Percentiles rank a stretch among this genome's conserved stretches.
Evolutionary conservation across 169 alveolate species (phyloP).

Genomic region (Eimeria maxima): DNA sequence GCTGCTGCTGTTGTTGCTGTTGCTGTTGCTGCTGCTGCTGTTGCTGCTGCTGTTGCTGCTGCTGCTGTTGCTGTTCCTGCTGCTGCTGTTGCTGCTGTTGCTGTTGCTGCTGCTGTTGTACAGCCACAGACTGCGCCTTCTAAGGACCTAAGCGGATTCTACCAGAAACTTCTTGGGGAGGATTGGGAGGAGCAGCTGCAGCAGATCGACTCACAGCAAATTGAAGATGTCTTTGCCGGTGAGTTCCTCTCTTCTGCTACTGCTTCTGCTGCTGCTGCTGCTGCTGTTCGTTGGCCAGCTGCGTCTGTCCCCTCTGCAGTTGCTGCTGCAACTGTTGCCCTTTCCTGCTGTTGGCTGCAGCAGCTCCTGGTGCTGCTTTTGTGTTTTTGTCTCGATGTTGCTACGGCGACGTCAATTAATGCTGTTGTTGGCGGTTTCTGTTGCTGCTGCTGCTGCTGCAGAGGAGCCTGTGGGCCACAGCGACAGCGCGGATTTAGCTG

Average conservation of each 20-base stretch:
- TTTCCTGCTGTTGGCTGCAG: neutral
- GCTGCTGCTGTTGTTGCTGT: no score
- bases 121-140: constrained; percentile 6
- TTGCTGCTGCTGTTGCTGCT: constrained; percentile 4
- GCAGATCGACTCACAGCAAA: constrained; percentile 35
- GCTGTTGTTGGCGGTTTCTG: neutral
- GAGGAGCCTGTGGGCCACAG: neutral
- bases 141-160: constrained; percentile 64
- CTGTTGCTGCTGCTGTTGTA: constrained; percentile 1
- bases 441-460: neutral
- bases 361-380: neutral
- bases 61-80: neutral
- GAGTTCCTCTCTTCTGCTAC: neutral
- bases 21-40: constrained; percentile 14
- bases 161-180: constrained; percentile 73
- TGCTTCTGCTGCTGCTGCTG: neutral
- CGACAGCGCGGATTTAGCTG: neutral
- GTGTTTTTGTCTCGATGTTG: neutral
- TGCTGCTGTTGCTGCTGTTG: neutral
- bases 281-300: neutral
- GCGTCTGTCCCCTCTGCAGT: neutral
- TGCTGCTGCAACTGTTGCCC: neutral
- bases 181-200: constrained; percentile 72
- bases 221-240: constrained; percentile 55
- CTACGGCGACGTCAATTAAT: neutral